Conservation (phyloP, 2,329 filamentous ascomycete genomes). For the Cytospora paraplurivora region DNA sequence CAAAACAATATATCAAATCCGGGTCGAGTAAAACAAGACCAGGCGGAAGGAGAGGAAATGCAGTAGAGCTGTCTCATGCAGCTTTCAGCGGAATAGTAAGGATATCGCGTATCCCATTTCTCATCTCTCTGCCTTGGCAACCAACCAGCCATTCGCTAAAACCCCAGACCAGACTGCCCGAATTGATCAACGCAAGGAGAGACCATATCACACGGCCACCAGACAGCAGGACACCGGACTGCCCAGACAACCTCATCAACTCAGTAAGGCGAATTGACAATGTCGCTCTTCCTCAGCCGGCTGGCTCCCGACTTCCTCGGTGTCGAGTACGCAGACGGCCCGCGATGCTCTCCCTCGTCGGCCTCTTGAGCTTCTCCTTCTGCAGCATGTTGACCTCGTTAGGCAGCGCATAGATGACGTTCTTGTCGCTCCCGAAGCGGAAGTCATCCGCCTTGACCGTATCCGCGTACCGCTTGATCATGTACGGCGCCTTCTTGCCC, state of each 20-base stretch:
- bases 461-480: conserved; percentile 93
- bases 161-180: no score
- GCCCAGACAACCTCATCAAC: neutral
- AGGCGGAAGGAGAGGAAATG: neutral
- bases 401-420: conserved; percentile 93
- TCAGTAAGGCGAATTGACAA: conserved; percentile 73
- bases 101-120: no score
- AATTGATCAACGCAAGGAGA: no score
- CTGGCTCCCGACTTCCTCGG: conserved; percentile 21
- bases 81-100: no score
- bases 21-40: neutral
- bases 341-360: conserved; percentile 91
- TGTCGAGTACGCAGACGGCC: conserved; percentile 47
- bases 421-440: conserved; percentile 95
- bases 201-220: neutral
- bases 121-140: no score
- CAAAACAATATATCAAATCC: neutral
- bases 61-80: neutral
- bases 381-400: conserved; percentile 99
- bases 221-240: neutral
- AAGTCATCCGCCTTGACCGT: conserved; percentile 98
- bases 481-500: conserved; percentile 84
- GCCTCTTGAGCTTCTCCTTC: conserved; percentile 79
- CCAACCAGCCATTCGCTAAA: no score
- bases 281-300: conserved; percentile 71